Conservation (phyloP, 73 alveolate genomes). For the Tetrahymena thermophila region DNA sequence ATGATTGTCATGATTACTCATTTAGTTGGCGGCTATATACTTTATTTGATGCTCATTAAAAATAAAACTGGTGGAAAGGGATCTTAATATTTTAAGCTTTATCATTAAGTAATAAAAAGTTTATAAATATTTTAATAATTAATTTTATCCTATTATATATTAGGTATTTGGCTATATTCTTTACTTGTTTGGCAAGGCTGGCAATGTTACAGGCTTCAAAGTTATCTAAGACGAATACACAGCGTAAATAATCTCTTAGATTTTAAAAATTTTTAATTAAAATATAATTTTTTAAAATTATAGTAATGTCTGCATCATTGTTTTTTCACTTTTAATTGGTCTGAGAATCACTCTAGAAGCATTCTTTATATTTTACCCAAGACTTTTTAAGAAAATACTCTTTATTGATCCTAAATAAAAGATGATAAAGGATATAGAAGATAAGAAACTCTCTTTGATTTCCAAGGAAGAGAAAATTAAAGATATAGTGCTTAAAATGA, state of each 20-base stretch:
- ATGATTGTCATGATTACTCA: background rate
- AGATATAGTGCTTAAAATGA: background rate
- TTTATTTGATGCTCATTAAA: background rate
- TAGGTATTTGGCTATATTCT: background rate
- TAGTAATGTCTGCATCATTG: background rate
- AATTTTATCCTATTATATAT: too few relatives aligned
- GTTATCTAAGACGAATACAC: background rate
- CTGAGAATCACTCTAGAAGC: background rate
- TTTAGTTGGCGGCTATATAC: background rate
- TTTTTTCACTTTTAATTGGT: background rate
- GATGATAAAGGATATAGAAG: background rate
- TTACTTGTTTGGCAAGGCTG: background rate
- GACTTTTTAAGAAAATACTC: background rate
- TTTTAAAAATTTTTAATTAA: too few relatives aligned
- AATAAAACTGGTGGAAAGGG: background rate
- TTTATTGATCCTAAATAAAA: background rate
- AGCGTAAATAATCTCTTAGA: background rate
- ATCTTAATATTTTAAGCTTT: background rate
- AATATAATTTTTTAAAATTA: background rate
- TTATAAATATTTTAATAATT: too few relatives aligned
- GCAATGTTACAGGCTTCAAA: background rate
- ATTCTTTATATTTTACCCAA: background rate
- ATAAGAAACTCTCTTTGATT: background rate
- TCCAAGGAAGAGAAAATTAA: background rate
- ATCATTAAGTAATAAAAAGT: background rate